Base-by-base conservation (phyloP, 2,329 filamentous ascomycete species). In the Exophiala sideris region DNA sequence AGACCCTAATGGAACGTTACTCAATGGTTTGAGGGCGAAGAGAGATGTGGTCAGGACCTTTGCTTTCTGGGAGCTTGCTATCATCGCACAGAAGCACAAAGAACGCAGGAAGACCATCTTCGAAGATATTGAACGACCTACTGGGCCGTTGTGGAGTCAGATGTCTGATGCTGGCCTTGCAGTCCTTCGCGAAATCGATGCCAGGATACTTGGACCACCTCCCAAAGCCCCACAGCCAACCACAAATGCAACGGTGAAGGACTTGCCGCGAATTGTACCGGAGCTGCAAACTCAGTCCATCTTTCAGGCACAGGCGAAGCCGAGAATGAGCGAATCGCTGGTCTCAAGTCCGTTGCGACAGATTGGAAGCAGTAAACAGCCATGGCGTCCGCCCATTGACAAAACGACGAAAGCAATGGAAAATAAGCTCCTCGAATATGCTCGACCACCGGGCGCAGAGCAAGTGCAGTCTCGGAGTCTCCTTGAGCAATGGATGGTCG, bases 21-120 rank as follows among this genome's bases (percentile, higher is more conserved):
- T 97, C 45, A 90, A 85, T 52, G 92, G 92, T 0, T 71, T 97
- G 42, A 91, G 86, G 68, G 86, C 86, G 60, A 94, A 91, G 73
- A 94, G 92, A 69, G 78, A 89, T 7, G 78, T 88, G 8, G 84
- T 89, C 56, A 85, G 83, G 80, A 81, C 84, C 0, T 95, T 95
- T 69, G 91, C 92, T 12, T 87, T 95, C 70, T 96, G 91, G 91
- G 92, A 97, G 67, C 76, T 96, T 24, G 83, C 84, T 29, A 79
- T 89, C 52, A 95, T 96, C 62, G 85, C 88, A 35, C 81, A 87
- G 52, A 80, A 83, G 50, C 91, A 88, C 59, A 79, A 85, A 12
- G 79, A 83, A n/a, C 84, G 91, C 33, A 83, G 92, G 48, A 88
- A 87, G 69, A 82, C 84, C 16, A 89, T 97, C 51, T 96, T 89